Evolutionary conservation across 768 basidiomycete species (phyloP), one percentile per base, ranked within the genome.

Genomic region (Agaricus blazei): DNA sequence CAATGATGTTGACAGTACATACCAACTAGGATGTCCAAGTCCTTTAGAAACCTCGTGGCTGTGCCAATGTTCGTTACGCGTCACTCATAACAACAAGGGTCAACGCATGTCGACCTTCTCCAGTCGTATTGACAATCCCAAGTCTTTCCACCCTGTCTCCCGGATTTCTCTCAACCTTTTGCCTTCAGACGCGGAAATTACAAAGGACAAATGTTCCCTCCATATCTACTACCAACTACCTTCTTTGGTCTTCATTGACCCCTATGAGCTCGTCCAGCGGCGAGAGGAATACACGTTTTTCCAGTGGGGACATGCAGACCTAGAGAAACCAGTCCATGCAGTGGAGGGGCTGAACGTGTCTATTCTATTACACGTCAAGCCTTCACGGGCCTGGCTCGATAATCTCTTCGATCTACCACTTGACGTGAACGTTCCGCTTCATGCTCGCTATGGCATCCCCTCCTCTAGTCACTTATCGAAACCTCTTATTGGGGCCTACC

Each of bases 241-340:
- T 28, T 28, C 54, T 27, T 36, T 47, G 23, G 28, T 48, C 24
- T 49, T 55, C 26, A 36, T 55, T 11, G 54, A 55, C 27, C 54
- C 54, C 1, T 55, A 48, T 37, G 54, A 55, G 40, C 54, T 55
- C 37, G 54, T 28, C 4, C 54, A 55, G 31, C 54, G 54, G 41
- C 54, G 48, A 29, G 27, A 34, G 31, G 41, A 46, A 4, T 55
- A 55, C 38, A 55, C 54, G 12, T 55, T 55, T 31, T 11, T 55
- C n/a, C 40, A 42, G 19, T 55, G 54, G 54, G 54, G 54, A 1
- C 47, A 38, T 31, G 27, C 19, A 9, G 54, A 55, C 28, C 28
- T 55, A 6, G 54, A 55, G 48, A 48, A 48, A 29, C 54, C 54
- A 29, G 47, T 48, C 6, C 46, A 55, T 31, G 54, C 54, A 3